phyloP scores from a whole-genome alignment of 1,284 basidiomycete genomes.

The Sanghuangporus sanghuang region DNA sequence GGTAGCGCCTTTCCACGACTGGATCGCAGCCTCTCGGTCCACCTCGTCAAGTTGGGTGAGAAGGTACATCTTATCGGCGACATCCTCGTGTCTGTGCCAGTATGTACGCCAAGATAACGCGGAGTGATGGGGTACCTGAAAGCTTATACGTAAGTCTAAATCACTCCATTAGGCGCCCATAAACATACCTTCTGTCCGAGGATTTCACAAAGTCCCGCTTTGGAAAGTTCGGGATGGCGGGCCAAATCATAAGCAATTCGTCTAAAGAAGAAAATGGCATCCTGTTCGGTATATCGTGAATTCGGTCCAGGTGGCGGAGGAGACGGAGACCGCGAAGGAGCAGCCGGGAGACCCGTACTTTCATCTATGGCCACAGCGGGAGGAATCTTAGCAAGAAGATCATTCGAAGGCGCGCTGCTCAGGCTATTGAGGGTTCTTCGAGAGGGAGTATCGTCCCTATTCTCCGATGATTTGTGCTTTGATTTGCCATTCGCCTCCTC shows the following conservation, averaged over 20 bases:
- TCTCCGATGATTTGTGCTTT: not conserved
- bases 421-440: constrained; percentile 17
- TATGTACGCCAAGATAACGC: constrained; percentile 54
- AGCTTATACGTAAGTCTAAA: constrained; percentile 19
- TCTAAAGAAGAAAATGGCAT: constrained; percentile 57
- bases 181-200: constrained; percentile 48
- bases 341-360: constrained; percentile 38
- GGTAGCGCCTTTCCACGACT: constrained; percentile 7
- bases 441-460: not conserved
- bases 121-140: constrained; percentile 56
- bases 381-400: constrained; percentile 10
- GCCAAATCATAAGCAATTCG: constrained; percentile 57
- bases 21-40: constrained; percentile 11
- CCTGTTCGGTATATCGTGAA: constrained; percentile 58
- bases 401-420: constrained; percentile 6
- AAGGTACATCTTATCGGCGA: constrained; percentile 59
- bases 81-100: constrained; percentile 53
- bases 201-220: constrained; percentile 46
- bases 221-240: constrained; percentile 43
- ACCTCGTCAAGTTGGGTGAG: constrained; percentile 30
- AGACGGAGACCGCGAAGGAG: constrained; percentile 60
- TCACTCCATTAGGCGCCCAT: not conserved
- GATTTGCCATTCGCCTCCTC: not conserved
- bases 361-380: constrained; percentile 14
- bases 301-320: constrained; percentile 41